These are phyloP conservation scores for Fusarium sp. DNA, from an alignment of 2,329 filamentous ascomycete species.

Conservation along the genomic window DNA sequence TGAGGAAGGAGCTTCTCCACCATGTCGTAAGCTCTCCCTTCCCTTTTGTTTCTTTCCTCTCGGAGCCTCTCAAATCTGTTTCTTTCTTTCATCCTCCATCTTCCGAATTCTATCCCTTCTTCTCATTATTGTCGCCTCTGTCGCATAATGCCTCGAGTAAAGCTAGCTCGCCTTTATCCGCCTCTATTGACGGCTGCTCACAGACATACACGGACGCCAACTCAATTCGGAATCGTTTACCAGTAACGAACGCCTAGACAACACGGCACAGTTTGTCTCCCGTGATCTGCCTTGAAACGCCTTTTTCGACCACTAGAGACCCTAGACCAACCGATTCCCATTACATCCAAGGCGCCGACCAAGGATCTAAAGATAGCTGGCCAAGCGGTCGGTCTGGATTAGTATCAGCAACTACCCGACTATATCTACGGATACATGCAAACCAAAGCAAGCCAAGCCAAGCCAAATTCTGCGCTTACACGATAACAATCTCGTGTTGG, in stretches of 20 bases:
- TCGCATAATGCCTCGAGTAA: background rate
- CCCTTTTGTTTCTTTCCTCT: background rate
- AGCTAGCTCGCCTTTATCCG: background rate
- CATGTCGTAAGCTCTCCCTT: conserved; percentile 19
- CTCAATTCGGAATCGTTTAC: conserved; percentile 25
- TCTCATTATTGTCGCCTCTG: background rate
- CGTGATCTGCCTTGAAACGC: conserved; percentile 33
- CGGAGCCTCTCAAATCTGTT: background rate
- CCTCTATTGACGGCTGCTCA: background rate
- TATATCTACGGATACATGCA: background rate
- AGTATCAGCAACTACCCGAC: conserved; percentile 21
- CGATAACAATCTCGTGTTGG: conserved; percentile 11
- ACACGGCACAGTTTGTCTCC: background rate
- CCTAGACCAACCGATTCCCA: background rate
- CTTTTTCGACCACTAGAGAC: conserved; percentile 8
- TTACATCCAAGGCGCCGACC: conserved; percentile 12
- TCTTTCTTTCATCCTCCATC: background rate
- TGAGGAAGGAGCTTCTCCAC: conserved; percentile 29
- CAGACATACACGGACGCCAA: conserved; percentile 7
- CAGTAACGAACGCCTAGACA: conserved; percentile 14
- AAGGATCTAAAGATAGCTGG: conserved; percentile 21
- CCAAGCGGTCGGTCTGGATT: conserved; percentile 22
- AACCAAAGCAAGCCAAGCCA: conserved; percentile 7
- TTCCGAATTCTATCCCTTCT: background rate
- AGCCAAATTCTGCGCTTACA: conserved; percentile 4